Conservation (phyloP, 805 yeast genomes). For the Kodamaea lidongshanica region DNA sequence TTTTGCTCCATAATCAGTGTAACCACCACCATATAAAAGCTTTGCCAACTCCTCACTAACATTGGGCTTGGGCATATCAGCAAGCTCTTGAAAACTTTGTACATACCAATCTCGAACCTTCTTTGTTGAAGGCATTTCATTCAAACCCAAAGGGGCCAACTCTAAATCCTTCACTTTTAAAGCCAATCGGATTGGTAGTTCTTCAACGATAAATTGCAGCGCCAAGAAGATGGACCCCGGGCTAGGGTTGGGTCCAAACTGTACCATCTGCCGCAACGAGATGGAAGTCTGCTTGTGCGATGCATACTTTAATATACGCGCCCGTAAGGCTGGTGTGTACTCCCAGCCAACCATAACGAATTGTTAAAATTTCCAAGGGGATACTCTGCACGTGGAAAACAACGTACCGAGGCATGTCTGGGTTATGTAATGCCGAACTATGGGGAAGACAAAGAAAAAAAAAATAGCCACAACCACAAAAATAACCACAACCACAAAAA, state of each 20-base stretch:
- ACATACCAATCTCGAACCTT: constrained; percentile 86
- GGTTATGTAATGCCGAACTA: no score
- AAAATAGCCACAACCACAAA: no score
- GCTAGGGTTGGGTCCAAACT: constrained; percentile 73
- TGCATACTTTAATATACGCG: constrained; percentile 59
- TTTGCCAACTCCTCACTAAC: constrained; percentile 38
- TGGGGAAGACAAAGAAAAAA: no score
- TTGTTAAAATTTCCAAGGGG: background rate
- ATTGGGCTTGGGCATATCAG: constrained; percentile 54
- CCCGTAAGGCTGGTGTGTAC: constrained; percentile 43
- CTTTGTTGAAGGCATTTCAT: constrained; percentile 65
- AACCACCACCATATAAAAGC: constrained; percentile 22
- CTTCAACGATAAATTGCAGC: constrained; percentile 77
- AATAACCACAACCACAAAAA: background rate
- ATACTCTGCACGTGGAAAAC: no score
- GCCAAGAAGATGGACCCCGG: constrained; percentile 79
- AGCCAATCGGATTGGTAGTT: constrained; percentile 80
- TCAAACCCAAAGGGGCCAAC: constrained; percentile 67
- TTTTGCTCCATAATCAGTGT: no score
- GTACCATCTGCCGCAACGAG: constrained; percentile 83
- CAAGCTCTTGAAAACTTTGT: constrained; percentile 78
- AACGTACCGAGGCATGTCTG: no score
- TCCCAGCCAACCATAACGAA: constrained; percentile 33
- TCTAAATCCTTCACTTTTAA: constrained; percentile 82
- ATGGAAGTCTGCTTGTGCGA: constrained; percentile 77